These are phyloP conservation scores for Kurtzmaniella quercitrusa DNA, from an alignment of 1,139 yeast species.

Conservation along the genomic window DNA sequence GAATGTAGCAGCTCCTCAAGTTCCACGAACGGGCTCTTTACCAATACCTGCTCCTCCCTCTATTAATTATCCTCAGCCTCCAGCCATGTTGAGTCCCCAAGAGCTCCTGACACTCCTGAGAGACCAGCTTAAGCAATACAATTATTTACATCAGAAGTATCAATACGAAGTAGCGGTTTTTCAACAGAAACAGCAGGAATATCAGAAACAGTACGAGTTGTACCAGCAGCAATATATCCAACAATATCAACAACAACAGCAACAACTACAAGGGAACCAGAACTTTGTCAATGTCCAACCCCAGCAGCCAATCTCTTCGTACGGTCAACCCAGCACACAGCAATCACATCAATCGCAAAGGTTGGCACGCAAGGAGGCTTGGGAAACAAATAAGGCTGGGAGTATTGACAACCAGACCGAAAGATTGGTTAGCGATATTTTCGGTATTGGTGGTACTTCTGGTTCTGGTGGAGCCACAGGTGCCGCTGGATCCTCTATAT, in stretches of 20 bases:
- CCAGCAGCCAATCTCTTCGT: neutral
- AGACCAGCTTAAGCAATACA: slow-evolving; percentile 22
- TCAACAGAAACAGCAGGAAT: slow-evolving; percentile 15
- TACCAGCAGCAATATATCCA: slow-evolving; percentile 5
- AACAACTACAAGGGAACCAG: slow-evolving; percentile 2
- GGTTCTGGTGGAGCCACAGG: neutral
- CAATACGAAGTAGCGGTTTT: slow-evolving; percentile 13
- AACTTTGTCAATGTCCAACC: neutral
- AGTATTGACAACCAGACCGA: slow-evolving; percentile 27
- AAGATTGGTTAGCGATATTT: slow-evolving; percentile 40
- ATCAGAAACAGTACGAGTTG: slow-evolving; percentile 9
- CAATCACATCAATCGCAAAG: slow-evolving; percentile 11
- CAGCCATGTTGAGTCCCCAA: slow-evolving; percentile 13
- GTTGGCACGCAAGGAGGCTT: slow-evolving; percentile 33
- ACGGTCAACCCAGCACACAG: neutral
- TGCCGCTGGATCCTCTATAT: neutral
- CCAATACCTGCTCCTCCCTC: slow-evolving; percentile 5
- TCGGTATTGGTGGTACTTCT: slow-evolving; percentile 10
- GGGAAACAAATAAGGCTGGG: slow-evolving; percentile 24
- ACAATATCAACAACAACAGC: slow-evolving; percentile 3
- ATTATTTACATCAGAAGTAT: slow-evolving; percentile 20
- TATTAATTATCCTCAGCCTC: slow-evolving; percentile 14
- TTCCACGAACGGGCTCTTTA: slow-evolving; percentile 1
- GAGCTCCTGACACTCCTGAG: slow-evolving; percentile 17
- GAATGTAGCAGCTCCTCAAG: slow-evolving; percentile 1